These are phyloP conservation scores for Acer yangbiense DNA, from an alignment of 345 rosid species.

Conservation along the genomic window DNA sequence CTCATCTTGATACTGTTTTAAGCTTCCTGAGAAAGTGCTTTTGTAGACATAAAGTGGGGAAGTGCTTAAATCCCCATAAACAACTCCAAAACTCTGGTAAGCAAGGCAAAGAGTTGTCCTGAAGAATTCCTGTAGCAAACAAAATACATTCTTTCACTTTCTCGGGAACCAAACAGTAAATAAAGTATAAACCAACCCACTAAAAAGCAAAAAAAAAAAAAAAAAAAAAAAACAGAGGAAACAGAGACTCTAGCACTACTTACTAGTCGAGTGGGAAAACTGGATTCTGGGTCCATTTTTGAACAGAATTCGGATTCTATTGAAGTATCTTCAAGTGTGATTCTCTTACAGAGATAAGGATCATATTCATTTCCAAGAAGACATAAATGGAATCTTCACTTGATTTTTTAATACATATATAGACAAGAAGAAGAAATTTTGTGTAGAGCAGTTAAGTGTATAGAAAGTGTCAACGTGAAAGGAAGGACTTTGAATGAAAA, in stretches of 20 bases:
- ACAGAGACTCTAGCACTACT: neutral
- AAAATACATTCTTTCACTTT: neutral
- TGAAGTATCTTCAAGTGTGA: neutral
- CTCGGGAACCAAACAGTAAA: conserved; percentile 15
- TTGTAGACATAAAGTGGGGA: conserved; percentile 38
- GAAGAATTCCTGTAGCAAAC: conserved; percentile 27
- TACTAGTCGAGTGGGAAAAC: conserved; percentile 28
- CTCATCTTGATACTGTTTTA: conserved; percentile 27
- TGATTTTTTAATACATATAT: too few species aligned
- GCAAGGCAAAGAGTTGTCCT: conserved; percentile 34
- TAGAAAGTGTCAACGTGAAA: neutral
- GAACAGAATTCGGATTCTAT: neutral
- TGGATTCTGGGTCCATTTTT: conserved; percentile 29
- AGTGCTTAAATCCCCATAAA: conserved; percentile 33
- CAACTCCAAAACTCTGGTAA: conserved; percentile 42
- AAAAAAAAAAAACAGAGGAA: neutral
- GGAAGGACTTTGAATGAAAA: neutral
- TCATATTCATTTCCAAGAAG: neutral
- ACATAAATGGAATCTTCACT: neutral
- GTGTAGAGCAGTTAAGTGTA: neutral
- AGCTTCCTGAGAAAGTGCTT: conserved; percentile 34
- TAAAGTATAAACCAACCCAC: neutral
- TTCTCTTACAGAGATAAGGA: neutral
- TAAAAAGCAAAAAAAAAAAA: neutral
- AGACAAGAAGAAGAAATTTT: neutral